Evolutionary conservation across 305 asterid species (phyloP).

Genomic region (Solanum chacoense): DNA sequence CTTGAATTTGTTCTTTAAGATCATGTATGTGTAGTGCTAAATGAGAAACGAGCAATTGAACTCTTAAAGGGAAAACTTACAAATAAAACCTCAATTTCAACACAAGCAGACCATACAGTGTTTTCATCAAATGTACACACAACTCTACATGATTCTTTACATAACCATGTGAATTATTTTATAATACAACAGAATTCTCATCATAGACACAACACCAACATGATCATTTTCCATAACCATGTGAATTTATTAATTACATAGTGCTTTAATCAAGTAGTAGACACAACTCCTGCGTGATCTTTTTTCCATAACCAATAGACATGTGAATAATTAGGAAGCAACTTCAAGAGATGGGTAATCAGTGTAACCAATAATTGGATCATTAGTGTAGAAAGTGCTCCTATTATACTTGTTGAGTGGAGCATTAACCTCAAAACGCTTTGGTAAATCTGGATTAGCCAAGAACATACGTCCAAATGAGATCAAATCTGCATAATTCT

Average conservation of each 20-base stretch:
- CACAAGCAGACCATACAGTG: neutral
- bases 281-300: neutral
- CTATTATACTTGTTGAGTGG: neutral
- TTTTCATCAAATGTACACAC: neutral
- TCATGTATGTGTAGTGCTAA: neutral
- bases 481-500: conserved; percentile 2
- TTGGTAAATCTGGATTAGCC: conserved; percentile 8
- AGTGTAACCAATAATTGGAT: conserved; percentile 5
- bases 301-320: neutral
- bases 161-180: neutral
- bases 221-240: neutral
- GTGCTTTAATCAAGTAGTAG: no score
- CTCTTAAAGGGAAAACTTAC: neutral
- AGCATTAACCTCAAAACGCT: conserved; percentile 11
- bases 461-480: conserved; percentile 7
- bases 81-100: neutral
- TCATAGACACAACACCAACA: neutral
- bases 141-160: neutral
- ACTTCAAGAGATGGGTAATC: conserved; percentile 5
- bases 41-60: neutral
- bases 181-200: neutral
- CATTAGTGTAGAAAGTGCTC: conserved; percentile 6
- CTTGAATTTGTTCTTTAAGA: neutral
- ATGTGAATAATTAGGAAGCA: neutral
- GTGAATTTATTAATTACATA: neutral